These are phyloP conservation scores for Vicia sativa DNA, from an alignment of 306 rosid genomes.

Conservation along the genomic window DNA sequence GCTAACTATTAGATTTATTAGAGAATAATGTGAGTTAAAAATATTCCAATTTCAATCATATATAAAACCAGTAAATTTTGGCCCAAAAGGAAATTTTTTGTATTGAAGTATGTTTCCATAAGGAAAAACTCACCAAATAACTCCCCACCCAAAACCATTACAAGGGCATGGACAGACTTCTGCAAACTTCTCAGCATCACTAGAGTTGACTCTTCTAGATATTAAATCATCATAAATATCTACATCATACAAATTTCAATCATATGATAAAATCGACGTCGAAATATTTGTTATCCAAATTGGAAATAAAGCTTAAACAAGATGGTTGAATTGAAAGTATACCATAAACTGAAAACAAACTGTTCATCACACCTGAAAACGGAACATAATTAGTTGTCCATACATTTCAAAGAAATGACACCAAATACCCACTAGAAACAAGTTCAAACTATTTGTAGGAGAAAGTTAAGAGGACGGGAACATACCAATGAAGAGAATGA, in stretches of 20 bases:
- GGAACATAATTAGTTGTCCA: conserved; percentile 38
- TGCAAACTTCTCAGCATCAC: conserved; percentile 98
- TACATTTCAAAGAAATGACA: conserved; percentile 25
- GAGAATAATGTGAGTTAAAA: conserved; percentile 12
- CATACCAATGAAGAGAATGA: conserved; percentile 87
- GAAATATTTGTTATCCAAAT: conserved; percentile 22
- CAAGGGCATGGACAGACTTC: conserved; percentile 97
- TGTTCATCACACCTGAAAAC: conserved; percentile 97
- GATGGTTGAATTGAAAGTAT: too few relatives aligned
- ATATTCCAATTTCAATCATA: conserved; percentile 1
- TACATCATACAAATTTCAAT: conserved; percentile 35
- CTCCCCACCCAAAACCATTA: conserved; percentile 93
- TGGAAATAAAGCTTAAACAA: too few relatives aligned
- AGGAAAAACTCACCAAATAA: conserved; percentile 72
- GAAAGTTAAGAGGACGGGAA: conserved; percentile 35
- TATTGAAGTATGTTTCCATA: conserved; percentile 15
- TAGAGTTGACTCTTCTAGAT: conserved; percentile 89
- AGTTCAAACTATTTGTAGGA: conserved; percentile 33
- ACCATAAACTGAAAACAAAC: conserved; percentile 97
- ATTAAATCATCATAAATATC: conserved; percentile 93
- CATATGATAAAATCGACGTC: conserved; percentile 2
- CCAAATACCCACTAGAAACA: conserved; percentile 15
- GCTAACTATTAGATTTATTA: conserved; percentile 3
- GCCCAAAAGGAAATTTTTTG: conserved; percentile 8
- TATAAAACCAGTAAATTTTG: conserved; percentile 9